Percentiles rank a stretch among this genome's conserved stretches.
Conservation (phyloP, 176 grass and related monocot species). For the Oryza brachyantha region DNA sequence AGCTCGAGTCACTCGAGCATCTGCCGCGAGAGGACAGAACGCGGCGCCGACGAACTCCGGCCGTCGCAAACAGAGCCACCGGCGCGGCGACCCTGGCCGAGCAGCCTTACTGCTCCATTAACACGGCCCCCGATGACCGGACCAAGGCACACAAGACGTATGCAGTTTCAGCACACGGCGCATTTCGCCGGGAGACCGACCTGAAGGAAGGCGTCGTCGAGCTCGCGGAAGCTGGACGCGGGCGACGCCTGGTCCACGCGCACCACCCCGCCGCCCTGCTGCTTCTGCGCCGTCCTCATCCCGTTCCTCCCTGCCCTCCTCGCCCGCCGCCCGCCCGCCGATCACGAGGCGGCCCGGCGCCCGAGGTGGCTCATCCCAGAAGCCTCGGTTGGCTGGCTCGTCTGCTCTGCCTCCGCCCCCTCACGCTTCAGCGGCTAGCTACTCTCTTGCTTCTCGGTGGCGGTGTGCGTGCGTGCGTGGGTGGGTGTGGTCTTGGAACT, state of each 20-base stretch:
- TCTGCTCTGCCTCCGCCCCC: no score
- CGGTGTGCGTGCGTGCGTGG: neutral
- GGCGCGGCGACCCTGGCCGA: neutral
- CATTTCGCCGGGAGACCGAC: conserved; percentile 22
- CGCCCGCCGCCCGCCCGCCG: neutral
- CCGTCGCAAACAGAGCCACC: neutral
- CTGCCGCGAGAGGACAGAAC: neutral
- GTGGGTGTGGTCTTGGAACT: neutral
- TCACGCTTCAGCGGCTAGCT: neutral
- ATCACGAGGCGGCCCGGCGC: neutral
- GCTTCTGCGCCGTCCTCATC: conserved; percentile 41
- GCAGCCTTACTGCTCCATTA: conserved; percentile 33
- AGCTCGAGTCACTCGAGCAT: neutral
- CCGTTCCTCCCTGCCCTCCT: conserved; percentile 7
- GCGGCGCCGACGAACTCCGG: neutral
- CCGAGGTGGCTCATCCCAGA: conserved; percentile 8
- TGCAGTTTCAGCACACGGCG: neutral
- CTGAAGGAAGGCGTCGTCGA: conserved; percentile 93
- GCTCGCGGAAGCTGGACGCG: conserved; percentile 82
- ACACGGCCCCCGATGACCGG: neutral
- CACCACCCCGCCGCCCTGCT: conserved; percentile 43
- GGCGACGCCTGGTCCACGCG: conserved; percentile 60
- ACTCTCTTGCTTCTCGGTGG: neutral
- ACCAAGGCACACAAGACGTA: neutral
- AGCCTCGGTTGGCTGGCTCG: no score